Percentiles rank a stretch among this genome's conserved stretches.
phyloP scores from a whole-genome alignment of 805 yeast species.

The Cyberlindnera americana region DNA sequence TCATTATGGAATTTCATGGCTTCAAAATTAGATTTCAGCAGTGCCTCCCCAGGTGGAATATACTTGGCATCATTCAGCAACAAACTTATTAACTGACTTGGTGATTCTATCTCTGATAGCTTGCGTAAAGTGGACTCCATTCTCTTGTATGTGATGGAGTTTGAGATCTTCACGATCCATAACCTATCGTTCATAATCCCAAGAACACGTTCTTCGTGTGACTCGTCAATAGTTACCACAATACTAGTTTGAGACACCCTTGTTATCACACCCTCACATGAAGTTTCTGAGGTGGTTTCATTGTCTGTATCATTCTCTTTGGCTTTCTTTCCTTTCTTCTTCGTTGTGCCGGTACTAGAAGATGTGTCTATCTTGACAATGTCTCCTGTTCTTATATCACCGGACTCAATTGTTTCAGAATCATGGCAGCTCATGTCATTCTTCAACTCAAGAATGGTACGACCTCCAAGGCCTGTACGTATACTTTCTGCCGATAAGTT shows the following conservation, averaged over 20 bases:
- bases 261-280: slow-evolving; percentile 63
- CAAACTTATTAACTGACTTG: slow-evolving; percentile 5
- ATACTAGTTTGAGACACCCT: slow-evolving; percentile 46
- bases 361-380: slow-evolving; percentile 57
- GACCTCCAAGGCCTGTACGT: slow-evolving; percentile 79
- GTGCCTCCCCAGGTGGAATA: slow-evolving; percentile 22
- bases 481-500: slow-evolving; percentile 60
- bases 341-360: slow-evolving; percentile 4
- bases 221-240: slow-evolving; percentile 59
- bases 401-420: slow-evolving; percentile 36
- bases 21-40: slow-evolving; percentile 4
- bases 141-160: slow-evolving; percentile 69
- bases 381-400: slow-evolving; percentile 70
- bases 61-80: slow-evolving; percentile 30
- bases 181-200: slow-evolving; percentile 42
- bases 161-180: slow-evolving; percentile 57
- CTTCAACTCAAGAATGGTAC: slow-evolving; percentile 58
- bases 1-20: slow-evolving; percentile 38
- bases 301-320: slow-evolving; percentile 19
- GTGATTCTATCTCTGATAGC: slow-evolving; percentile 39
- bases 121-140: slow-evolving; percentile 77
- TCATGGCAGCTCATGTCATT: slow-evolving; percentile 46
- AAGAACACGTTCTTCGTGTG: slow-evolving; percentile 46
- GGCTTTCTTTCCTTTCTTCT: slow-evolving; percentile 17
- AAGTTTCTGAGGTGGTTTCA: slow-evolving; percentile 18